A percentile compares a stretch with the other conserved stretches of the same genome.
These are phyloP conservation scores for Epichloe brachyelytri DNA, from an alignment of 2,329 filamentous ascomycete species.

Conservation along the genomic window DNA sequence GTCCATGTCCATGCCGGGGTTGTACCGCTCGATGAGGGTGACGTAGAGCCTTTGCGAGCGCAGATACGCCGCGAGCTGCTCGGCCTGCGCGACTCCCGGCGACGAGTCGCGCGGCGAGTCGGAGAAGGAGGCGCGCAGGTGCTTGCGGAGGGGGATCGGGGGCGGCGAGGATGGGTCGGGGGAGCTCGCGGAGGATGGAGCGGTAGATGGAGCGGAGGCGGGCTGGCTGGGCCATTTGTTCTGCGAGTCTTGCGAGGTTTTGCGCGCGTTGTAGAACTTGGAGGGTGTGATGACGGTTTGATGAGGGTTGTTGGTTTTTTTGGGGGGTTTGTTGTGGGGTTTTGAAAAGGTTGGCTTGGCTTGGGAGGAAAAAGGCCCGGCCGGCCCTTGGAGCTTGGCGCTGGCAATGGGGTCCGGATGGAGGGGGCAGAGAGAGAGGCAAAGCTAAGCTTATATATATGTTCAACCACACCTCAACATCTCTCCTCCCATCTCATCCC, in stretches of 20 bases:
- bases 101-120: conserved; percentile 5
- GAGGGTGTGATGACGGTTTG: too few species aligned
- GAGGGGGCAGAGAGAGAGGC: too few species aligned
- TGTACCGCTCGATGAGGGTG: conserved; percentile 78
- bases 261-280: not conserved
- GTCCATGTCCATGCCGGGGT: conserved; percentile 80
- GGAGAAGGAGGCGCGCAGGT: conserved; percentile 19
- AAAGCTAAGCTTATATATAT: too few species aligned
- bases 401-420: too few species aligned
- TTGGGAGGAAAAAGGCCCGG: too few species aligned
- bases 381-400: too few species aligned
- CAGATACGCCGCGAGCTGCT: conserved; percentile 70
- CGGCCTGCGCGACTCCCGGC: conserved; percentile 34
- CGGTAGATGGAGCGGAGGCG: conserved; percentile 71
- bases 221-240: conserved; percentile 13
- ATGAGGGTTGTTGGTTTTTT: too few species aligned
- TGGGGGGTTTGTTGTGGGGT: too few species aligned
- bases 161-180: conserved; percentile 39
- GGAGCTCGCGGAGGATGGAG: conserved; percentile 77
- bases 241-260: conserved; percentile 1
- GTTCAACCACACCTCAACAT: too few species aligned
- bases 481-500: too few species aligned
- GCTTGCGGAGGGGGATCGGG: conserved; percentile 39
- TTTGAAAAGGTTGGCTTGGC: too few species aligned
- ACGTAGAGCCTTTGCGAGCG: conserved; percentile 76